Evolutionary conservation across 2,329 filamentous ascomycete genomes (phyloP).

Genomic region (Microdochium nivale): DNA sequence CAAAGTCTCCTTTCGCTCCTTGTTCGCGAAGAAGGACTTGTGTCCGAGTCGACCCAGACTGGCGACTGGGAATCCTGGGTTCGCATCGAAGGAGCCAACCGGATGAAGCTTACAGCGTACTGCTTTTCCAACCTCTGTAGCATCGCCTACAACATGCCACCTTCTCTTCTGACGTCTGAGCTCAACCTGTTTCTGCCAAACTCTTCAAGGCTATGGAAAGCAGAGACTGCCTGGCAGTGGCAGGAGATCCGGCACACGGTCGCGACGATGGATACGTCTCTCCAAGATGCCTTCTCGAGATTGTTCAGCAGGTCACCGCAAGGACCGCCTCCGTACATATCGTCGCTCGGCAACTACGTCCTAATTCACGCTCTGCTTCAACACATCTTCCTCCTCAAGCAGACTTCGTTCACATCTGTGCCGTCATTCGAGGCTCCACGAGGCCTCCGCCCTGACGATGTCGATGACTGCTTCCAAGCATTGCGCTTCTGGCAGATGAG

Average conservation of each 20-base stretch:
- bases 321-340: constrained; percentile 39
- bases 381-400: constrained; percentile 62
- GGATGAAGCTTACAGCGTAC: constrained; percentile 52
- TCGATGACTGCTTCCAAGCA: constrained; percentile 47
- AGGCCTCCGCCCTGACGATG: constrained; percentile 43
- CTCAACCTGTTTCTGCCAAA: constrained; percentile 46
- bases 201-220: constrained; percentile 47
- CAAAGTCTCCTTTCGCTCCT: constrained; percentile 50
- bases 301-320: constrained; percentile 44
- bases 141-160: constrained; percentile 52
- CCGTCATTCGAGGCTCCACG: constrained; percentile 41
- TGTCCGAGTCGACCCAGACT: constrained; percentile 37
- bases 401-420: constrained; percentile 44
- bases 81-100: constrained; percentile 43
- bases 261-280: constrained; percentile 39
- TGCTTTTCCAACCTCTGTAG: constrained; percentile 57
- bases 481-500: constrained; percentile 49
- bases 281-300: constrained; percentile 48
- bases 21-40: constrained; percentile 48
- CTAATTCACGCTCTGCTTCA: constrained; percentile 65
- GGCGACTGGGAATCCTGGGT: constrained; percentile 54
- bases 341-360: constrained; percentile 60
- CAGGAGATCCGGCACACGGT: constrained; percentile 45
- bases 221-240: constrained; percentile 51
- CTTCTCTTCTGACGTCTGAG: constrained; percentile 48